Evolutionary conservation across 164 flowering plant genomes (phyloP).

Genomic region (Malania oleifera): DNA sequence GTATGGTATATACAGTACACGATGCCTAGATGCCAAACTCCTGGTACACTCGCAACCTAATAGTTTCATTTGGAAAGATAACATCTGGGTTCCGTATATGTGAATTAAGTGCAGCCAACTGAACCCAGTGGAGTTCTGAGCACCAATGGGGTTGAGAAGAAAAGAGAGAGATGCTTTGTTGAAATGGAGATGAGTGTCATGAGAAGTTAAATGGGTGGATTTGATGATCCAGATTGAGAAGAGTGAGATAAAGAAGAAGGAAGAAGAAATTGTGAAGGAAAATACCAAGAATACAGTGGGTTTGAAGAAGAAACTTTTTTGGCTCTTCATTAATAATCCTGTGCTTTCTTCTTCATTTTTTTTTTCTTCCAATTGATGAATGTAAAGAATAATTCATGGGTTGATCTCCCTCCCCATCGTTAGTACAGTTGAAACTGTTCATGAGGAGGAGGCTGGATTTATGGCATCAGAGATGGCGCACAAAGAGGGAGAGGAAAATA

Average conservation of each 20-base stretch:
- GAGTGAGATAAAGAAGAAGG: slow-evolving; percentile 34
- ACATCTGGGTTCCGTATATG: slow-evolving; percentile 72
- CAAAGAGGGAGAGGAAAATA: no score
- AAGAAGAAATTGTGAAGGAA: slow-evolving; percentile 46
- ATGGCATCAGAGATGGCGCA: no score
- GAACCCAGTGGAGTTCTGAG: slow-evolving; percentile 20
- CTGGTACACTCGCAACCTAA: slow-evolving; percentile 46
- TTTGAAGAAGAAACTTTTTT: slow-evolving; percentile 66
- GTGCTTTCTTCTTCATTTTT: neutral
- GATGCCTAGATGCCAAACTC: no score
- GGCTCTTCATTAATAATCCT: slow-evolving; percentile 49
- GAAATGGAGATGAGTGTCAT: slow-evolving; percentile 28
- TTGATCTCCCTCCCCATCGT: no score
- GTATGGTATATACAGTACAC: no score
- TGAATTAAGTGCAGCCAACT: slow-evolving; percentile 52
- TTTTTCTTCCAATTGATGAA: neutral
- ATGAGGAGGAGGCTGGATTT: no score
- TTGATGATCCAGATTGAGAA: slow-evolving; percentile 47
- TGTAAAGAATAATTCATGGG: neutral
- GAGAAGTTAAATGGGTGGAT: slow-evolving; percentile 26
- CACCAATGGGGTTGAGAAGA: slow-evolving; percentile 19
- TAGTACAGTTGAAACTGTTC: no score
- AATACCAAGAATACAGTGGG: slow-evolving; percentile 46
- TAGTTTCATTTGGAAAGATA: slow-evolving; percentile 51
- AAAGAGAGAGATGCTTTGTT: slow-evolving; percentile 18